phyloP scores from a whole-genome alignment of 1,284 basidiomycete genomes.

The Moesziomyces parantarcticus region DNA sequence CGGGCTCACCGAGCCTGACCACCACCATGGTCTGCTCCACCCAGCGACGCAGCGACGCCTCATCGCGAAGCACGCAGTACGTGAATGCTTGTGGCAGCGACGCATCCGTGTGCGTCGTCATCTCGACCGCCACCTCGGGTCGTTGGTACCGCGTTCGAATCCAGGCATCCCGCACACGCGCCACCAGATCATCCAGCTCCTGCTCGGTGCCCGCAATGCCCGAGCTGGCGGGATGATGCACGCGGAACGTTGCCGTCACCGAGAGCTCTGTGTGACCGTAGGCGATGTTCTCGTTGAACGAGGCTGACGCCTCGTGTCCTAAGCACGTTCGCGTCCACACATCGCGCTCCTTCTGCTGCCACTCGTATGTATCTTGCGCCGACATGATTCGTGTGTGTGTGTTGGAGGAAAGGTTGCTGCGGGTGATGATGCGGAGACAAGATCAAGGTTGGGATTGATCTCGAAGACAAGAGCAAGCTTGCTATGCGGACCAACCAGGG shows the following conservation, averaged over 20 bases:
- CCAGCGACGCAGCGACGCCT: slow-evolving; percentile 22
- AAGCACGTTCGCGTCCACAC: slow-evolving; percentile 36
- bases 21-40: slow-evolving; percentile 35
- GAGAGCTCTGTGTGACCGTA: slow-evolving; percentile 50
- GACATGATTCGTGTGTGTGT: slow-evolving; percentile 5
- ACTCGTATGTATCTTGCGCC: slow-evolving; percentile 17
- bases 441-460: neutral
- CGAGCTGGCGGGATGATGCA: slow-evolving; percentile 15
- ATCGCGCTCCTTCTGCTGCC: slow-evolving; percentile 7
- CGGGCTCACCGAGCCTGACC: slow-evolving; percentile 15
- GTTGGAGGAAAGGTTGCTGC: neutral
- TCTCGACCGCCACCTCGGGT: slow-evolving; percentile 34
- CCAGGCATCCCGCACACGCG: slow-evolving; percentile 25
- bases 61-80: slow-evolving; percentile 21
- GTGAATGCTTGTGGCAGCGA: slow-evolving; percentile 16
- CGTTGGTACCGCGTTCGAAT: slow-evolving; percentile 21
- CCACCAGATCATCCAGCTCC: slow-evolving; percentile 27
- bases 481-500: neutral
- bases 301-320: slow-evolving; percentile 41
- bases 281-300: slow-evolving; percentile 46
- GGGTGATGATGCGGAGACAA: neutral
- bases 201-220: slow-evolving; percentile 14
- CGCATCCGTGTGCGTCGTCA: slow-evolving; percentile 20
- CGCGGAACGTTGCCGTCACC: slow-evolving; percentile 5
- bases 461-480: too few relatives aligned